A percentile compares a stretch with the other conserved stretches of the same genome.
These are phyloP conservation scores for Saksenaea oblongispora DNA, from an alignment of 371 early-diverging fungal species.

Conservation along the genomic window DNA sequence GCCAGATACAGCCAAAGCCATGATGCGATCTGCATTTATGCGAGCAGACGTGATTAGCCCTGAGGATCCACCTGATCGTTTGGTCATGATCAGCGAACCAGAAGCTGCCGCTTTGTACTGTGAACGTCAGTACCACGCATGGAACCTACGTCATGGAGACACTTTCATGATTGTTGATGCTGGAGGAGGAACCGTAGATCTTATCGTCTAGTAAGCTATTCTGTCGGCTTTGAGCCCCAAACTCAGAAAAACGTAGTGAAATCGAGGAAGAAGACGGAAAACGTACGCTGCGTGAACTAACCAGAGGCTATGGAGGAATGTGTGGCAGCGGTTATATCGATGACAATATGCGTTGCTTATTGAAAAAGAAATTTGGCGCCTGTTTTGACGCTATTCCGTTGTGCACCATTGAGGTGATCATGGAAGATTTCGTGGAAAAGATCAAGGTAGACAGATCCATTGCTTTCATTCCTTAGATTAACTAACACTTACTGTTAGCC, in stretches of 20 bases:
- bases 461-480: not conserved
- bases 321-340: constrained; percentile 60
- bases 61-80: constrained; percentile 43
- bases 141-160: constrained; percentile 36
- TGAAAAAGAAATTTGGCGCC: constrained; percentile 25
- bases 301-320: constrained; percentile 50
- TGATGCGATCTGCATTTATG: constrained; percentile 48
- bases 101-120: constrained; percentile 50
- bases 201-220: constrained; percentile 38
- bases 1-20: constrained; percentile 48
- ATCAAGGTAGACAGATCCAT: constrained; percentile 35
- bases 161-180: constrained; percentile 67
- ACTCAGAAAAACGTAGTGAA: constrained; percentile 3
- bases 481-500: constrained; percentile 31
- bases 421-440: constrained; percentile 41
- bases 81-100: constrained; percentile 56
- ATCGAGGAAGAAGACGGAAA: constrained; percentile 24
- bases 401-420: constrained; percentile 43
- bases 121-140: constrained; percentile 41
- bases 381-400: constrained; percentile 8
- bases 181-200: constrained; percentile 67
- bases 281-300: constrained; percentile 46
- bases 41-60: constrained; percentile 39
- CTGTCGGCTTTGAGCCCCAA: not conserved
- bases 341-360: constrained; percentile 43